A percentile compares a stretch with the other conserved stretches of the same genome.
Conservation (phyloP, 495 filamentous ascomycete genomes). For the Trichoderma gamsii region DNA sequence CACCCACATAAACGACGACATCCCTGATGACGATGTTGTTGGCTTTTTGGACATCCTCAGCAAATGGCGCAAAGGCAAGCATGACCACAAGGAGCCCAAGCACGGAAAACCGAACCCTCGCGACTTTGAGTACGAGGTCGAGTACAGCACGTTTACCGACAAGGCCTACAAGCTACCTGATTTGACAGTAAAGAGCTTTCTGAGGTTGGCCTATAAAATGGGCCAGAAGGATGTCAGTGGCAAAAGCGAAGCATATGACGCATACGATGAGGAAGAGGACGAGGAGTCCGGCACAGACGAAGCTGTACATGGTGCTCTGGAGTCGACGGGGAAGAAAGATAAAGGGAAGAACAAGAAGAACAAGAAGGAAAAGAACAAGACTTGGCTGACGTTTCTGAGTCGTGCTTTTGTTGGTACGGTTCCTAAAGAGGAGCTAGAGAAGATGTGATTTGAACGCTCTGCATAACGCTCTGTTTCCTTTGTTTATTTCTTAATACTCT, state of each 20-base stretch:
- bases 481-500: neutral
- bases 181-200: constrained; percentile 75
- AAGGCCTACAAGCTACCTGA: constrained; percentile 69
- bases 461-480: neutral
- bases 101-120: constrained; percentile 47
- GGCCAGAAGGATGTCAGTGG: constrained; percentile 41
- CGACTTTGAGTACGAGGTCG: constrained; percentile 69
- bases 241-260: constrained; percentile 21
- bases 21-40: constrained; percentile 23
- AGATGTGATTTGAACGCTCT: constrained; percentile 20
- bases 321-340: constrained; percentile 22
- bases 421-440: constrained; percentile 52
- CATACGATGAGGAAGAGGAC: constrained; percentile 21
- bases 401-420: constrained; percentile 75
- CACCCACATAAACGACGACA: constrained; percentile 72
- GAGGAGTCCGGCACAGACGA: constrained; percentile 17
- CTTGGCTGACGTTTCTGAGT: constrained; percentile 70
- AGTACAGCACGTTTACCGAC: constrained; percentile 78
- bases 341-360: constrained; percentile 29
- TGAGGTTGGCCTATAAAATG: constrained; percentile 73
- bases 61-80: constrained; percentile 49
- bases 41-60: constrained; percentile 11
- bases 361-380: constrained; percentile 45
- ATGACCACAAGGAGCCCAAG: constrained; percentile 48
- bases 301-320: constrained; percentile 20